A percentile compares a stretch with the other conserved stretches of the same genome.
Conservation (phyloP, 2,329 filamentous ascomycete species). For the Zarea fungicola region DNA sequence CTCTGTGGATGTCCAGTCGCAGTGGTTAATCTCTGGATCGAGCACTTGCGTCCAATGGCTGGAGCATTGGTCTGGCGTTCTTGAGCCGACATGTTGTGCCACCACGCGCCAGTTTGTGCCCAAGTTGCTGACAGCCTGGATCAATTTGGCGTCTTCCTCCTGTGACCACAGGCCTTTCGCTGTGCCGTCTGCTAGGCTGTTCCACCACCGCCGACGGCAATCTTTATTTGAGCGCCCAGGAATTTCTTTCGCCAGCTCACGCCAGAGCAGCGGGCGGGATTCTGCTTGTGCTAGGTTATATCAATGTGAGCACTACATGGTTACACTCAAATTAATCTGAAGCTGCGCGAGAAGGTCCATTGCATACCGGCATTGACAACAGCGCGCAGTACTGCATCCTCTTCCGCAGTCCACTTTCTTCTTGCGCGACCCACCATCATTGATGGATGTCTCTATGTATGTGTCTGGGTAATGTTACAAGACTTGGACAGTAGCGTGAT, state of each 20-base stretch:
- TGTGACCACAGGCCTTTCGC: slow-evolving; percentile 13
- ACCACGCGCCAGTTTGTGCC: slow-evolving; percentile 3
- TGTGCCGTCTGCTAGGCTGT: slow-evolving; percentile 11
- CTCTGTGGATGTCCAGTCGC: not conserved
- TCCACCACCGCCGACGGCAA: slow-evolving; percentile 5
- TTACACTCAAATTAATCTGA: not conserved
- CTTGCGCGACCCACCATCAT: not conserved
- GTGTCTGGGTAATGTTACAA: not conserved
- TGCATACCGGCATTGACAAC: not conserved
- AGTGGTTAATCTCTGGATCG: slow-evolving; percentile 7
- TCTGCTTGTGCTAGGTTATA: not conserved
- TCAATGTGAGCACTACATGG: not conserved
- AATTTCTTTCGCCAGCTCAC: not conserved
- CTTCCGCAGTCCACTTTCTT: slow-evolving; percentile 1
- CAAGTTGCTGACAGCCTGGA: not conserved
- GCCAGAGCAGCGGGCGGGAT: slow-evolving; percentile 1
- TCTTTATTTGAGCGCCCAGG: slow-evolving; percentile 2
- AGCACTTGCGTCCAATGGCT: slow-evolving; percentile 6
- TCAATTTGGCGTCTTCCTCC: not conserved
- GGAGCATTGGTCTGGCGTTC: slow-evolving; percentile 5
- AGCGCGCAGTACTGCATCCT: not conserved
- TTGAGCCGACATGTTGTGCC: not conserved
- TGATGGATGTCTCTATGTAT: no score
- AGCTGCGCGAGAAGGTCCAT: no score
- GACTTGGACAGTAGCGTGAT: not conserved